Evolutionary conservation across 2,329 filamentous ascomycete species (phyloP).

Genomic region (Mycosphaerella sp.): DNA sequence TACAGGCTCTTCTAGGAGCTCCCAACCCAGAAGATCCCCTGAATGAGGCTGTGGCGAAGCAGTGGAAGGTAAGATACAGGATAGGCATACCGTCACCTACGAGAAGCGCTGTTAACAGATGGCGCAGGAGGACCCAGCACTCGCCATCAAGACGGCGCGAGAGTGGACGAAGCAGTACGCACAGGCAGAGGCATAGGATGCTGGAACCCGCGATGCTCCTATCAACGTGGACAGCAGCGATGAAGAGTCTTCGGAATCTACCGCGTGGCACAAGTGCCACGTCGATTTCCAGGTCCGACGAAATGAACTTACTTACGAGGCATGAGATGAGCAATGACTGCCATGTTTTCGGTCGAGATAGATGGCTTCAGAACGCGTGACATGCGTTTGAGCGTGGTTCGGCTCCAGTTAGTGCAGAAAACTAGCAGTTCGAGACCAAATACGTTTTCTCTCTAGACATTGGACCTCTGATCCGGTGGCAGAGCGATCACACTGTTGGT

Average conservation of each 20-base stretch:
- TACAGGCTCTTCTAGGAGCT: conserved; percentile 90
- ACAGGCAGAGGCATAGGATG: conserved; percentile 9
- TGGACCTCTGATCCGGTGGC: not conserved
- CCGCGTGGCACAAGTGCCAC: not conserved
- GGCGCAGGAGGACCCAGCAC: conserved; percentile 68
- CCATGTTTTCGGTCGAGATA: not conserved
- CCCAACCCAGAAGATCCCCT: conserved; percentile 98
- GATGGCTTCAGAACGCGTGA: not conserved
- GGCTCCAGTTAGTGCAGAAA: not conserved
- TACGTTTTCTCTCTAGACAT: not conserved
- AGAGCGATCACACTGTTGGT: no score
- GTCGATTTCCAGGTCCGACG: not conserved
- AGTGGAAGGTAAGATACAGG: conserved; percentile 61
- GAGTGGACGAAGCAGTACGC: conserved; percentile 90
- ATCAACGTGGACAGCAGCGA: not conserved
- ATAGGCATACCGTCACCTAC: not conserved
- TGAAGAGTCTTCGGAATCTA: not conserved
- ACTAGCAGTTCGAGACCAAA: not conserved
- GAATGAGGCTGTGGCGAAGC: conserved; percentile 93
- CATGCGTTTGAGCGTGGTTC: not conserved
- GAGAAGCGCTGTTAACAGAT: conserved; percentile 11
- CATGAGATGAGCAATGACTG: not conserved
- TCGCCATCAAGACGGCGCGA: conserved; percentile 82
- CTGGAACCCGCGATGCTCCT: not conserved
- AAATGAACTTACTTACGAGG: not conserved